Conservation (phyloP, 257 asterid species). For the Jasminum sambac region DNA sequence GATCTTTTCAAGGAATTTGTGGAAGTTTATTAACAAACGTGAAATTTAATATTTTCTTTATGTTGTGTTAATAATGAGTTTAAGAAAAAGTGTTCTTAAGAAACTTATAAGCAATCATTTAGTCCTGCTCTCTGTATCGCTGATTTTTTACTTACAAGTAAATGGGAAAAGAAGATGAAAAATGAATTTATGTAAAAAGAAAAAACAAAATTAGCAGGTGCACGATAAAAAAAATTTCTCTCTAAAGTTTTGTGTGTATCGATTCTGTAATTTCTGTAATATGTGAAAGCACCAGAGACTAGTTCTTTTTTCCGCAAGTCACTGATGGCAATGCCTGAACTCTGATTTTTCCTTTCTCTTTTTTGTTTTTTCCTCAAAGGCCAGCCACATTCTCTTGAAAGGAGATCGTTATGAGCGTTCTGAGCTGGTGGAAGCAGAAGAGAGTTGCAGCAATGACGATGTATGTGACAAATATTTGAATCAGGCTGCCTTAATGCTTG, state of each 20-base stretch:
- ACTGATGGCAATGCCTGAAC: slow-evolving; percentile 19
- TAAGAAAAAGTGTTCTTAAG: no score
- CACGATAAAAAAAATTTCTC: background rate
- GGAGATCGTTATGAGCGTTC: slow-evolving; percentile 54
- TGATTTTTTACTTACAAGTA: background rate
- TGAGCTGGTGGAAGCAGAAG: slow-evolving; percentile 50
- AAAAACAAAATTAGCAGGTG: background rate
- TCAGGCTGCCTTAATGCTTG: slow-evolving; percentile 54
- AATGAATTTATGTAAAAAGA: background rate
- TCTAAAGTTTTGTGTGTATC: slow-evolving; percentile 1
- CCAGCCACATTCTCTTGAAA: slow-evolving; percentile 63
- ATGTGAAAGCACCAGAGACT: background rate
- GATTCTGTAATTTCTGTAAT: slow-evolving; percentile 14
- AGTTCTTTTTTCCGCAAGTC: slow-evolving; percentile 19
- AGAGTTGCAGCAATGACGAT: slow-evolving; percentile 47
- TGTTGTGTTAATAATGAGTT: no score
- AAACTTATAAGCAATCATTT: no score
- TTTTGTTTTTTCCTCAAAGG: slow-evolving; percentile 55
- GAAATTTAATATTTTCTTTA: no score
- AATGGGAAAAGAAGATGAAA: background rate
- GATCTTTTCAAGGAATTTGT: no score
- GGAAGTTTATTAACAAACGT: no score
- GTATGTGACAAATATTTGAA: slow-evolving; percentile 56
- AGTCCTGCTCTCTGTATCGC: background rate
- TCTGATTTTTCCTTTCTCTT: slow-evolving; percentile 32